Evolutionary conservation across 2,329 filamentous ascomycete genomes (phyloP), one percentile per base, ranked within the genome.

Genomic region (Aureobasidium sp.): DNA sequence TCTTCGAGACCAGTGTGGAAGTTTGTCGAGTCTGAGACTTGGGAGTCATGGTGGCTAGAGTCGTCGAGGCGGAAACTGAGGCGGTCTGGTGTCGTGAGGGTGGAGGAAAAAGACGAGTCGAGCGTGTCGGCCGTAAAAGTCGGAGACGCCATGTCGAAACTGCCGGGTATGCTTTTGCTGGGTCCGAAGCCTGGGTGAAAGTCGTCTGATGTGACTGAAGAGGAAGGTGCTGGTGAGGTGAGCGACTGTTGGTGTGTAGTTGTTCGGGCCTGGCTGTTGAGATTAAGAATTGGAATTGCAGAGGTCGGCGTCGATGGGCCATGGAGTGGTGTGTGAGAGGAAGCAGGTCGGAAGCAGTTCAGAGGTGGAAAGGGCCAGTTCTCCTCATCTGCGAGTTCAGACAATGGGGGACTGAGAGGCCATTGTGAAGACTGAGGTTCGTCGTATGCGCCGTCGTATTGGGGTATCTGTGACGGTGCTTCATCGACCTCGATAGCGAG

Each of bases 81-180:
- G 25, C 41, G 34, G 7, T 60, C 57, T 15, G 57, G 57, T 22
- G 57, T 60, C 34, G 57, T 37, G 45, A 51, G 25, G 17, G 25
- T 45, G 25, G 57, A 44, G 15, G 56, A 59, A 6, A 45, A 44
- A 4, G 56, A 59, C 6, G 56, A 60, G 64, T 69, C 71, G 27
- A 72, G 56, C 17, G 72, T 73, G 37, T 67, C 67, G 44, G 68
- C 70, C 36, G 68, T 69, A 63, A 73, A 72, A 14, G 70, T 71
- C 9, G 72, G 72, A 4, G 72, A 74, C 25, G 62, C 61, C 29
- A 71, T 62, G 49, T 67, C 68, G 56, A 67, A 64, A 52, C 34
- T 60, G 29, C 55, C 49, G 44, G 44, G 44, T 48, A 56, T 42
- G 22, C 34, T 45, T 55, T 55, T 57, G 37, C 27, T 37, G 22